Conservation (phyloP, 345 rosid species). For the Cardamine resedifolia region DNA sequence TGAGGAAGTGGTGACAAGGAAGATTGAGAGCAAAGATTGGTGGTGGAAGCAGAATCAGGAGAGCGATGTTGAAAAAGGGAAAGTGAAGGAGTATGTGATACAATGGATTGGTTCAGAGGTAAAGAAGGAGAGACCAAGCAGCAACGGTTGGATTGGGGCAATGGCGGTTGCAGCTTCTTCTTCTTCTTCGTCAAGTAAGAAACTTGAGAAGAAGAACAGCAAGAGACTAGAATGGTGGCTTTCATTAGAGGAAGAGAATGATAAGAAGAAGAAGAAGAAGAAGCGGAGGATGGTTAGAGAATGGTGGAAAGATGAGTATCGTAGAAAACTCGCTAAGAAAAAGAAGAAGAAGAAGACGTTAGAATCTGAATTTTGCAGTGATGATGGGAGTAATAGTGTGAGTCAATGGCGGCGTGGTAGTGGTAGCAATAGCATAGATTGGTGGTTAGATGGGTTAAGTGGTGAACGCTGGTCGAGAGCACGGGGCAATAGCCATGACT, state of each 20-base stretch:
- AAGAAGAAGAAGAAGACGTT: slow-evolving; percentile 52
- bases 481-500: slow-evolving; percentile 61
- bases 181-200: slow-evolving; percentile 23
- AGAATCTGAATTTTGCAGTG: slow-evolving; percentile 40
- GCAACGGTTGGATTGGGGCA: slow-evolving; percentile 53
- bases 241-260: slow-evolving; percentile 71
- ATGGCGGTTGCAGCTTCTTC: slow-evolving; percentile 32
- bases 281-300: slow-evolving; percentile 79
- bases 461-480: slow-evolving; percentile 65
- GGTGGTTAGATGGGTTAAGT: no score
- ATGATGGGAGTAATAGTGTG: slow-evolving; percentile 39
- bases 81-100: slow-evolving; percentile 86
- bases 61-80: slow-evolving; percentile 44
- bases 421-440: slow-evolving; percentile 67
- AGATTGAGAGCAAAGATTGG: slow-evolving; percentile 49
- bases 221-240: slow-evolving; percentile 92
- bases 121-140: slow-evolving; percentile 70
- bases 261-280: slow-evolving; percentile 54
- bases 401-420: slow-evolving; percentile 66
- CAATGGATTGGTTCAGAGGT: slow-evolving; percentile 95
- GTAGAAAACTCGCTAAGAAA: slow-evolving; percentile 72
- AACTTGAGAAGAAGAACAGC: slow-evolving; percentile 47
- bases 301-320: slow-evolving; percentile 99
- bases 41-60: slow-evolving; percentile 83
- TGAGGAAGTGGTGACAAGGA: slow-evolving; percentile 37